Conservation (phyloP, 1,139 yeast species). For the Yamadazyma spencermartinsiae region DNA sequence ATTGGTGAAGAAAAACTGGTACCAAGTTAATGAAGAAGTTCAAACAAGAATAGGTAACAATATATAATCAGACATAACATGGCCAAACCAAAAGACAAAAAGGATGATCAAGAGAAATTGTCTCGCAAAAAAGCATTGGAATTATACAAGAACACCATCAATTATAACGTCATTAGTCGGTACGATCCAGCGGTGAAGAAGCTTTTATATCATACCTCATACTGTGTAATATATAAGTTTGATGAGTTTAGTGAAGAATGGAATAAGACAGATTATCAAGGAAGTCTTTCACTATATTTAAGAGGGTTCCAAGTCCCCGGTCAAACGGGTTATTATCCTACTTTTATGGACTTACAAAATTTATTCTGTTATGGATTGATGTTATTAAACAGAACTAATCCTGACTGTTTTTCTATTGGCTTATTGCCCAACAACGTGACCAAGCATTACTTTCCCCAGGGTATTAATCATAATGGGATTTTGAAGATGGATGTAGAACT, state of each 20-base stretch:
- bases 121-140: slow-evolving; percentile 40
- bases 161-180: slow-evolving; percentile 77
- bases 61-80: not conserved
- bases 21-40: no score
- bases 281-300: slow-evolving; percentile 77
- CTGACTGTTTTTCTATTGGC: slow-evolving; percentile 81
- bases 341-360: slow-evolving; percentile 44
- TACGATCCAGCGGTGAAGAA: slow-evolving; percentile 83
- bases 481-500: slow-evolving; percentile 68
- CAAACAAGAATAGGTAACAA: no score
- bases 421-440: slow-evolving; percentile 61
- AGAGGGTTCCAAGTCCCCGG: slow-evolving; percentile 47
- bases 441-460: slow-evolving; percentile 40
- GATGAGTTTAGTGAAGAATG: slow-evolving; percentile 68
- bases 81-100: slow-evolving; percentile 12
- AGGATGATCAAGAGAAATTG: slow-evolving; percentile 11
- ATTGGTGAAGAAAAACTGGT: not conserved
- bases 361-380: slow-evolving; percentile 77
- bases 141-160: slow-evolving; percentile 66
- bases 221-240: slow-evolving; percentile 76
- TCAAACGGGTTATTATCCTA: slow-evolving; percentile 21
- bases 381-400: slow-evolving; percentile 69
- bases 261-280: slow-evolving; percentile 78
- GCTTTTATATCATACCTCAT: slow-evolving; percentile 72
- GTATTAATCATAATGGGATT: slow-evolving; percentile 45